Base-by-base conservation (phyloP, 2,329 filamentous ascomycete genomes). In the Colletotrichum sp. region DNA sequence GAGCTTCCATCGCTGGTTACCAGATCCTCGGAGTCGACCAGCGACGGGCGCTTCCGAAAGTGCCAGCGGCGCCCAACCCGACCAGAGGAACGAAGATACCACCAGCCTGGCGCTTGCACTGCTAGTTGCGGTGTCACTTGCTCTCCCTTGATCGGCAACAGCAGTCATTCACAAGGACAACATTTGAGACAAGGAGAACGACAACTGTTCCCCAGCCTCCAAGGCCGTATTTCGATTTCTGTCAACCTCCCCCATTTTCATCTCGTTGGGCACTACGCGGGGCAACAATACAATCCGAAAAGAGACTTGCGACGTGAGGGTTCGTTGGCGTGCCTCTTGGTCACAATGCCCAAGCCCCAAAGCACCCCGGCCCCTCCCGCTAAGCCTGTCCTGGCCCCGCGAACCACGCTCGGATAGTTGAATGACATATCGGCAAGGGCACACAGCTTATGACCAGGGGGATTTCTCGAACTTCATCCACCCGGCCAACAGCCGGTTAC, bases 361-460 rank as follows among this genome's bases (percentile, higher is more conserved):
- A 15, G 18, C 28, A n/a, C 30, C 68, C 68, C 60, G 66, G 68
- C 62, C 26, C 39, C 24, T 34, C 26, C 62, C 55, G 69, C 69
- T 48, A 55, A 15, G 57, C 63, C 55, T 48, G 26, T 68, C 55
- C 57, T 55, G 30, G 57, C 18, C 39, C 39, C n/a, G 12, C 12
- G 44, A 52, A 24, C 44, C 28, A 44, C 16, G 15, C 64, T 73
- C 70, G 69, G 69, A 68, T 73, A 75, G 63, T 44, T 72, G 39
- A 64, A 65, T 68, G 57, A n/a, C 36, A 26, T 57, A 22, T 26
- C 44, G 32, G 39, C 73, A 68, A 36, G 69, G 73, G 24, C 44
- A 8, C n/a, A 44, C 26, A 24, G 13, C 24, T 32, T 16, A 64
- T 26, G 30, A 28, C 18, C 63, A 48, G 57, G 70, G 70, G 63